phyloP scores from a whole-genome alignment of 1,139 yeast genomes.

The Wickerhamomyces sp. region DNA sequence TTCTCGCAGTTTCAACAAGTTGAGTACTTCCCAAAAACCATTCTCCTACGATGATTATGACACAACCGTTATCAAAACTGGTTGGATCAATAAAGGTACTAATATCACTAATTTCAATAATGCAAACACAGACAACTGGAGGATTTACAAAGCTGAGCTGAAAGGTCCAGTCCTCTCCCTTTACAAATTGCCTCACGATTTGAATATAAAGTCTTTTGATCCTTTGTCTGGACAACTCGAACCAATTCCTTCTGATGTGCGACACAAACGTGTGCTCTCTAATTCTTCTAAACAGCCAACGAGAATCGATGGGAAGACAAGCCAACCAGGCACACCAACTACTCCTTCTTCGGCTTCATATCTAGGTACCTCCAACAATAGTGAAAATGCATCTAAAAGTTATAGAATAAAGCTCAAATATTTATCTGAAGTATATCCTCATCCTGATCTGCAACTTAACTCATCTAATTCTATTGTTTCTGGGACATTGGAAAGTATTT shows the following conservation, averaged over 20 bases:
- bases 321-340: conserved; percentile 10
- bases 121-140: conserved; percentile 29
- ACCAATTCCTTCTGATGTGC: conserved; percentile 9
- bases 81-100: conserved; percentile 44
- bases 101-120: conserved; percentile 36
- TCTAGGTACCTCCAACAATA: neutral
- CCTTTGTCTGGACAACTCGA: conserved; percentile 23
- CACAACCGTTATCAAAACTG: conserved; percentile 33
- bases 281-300: conserved; percentile 16
- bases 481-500: conserved; percentile 64
- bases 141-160: conserved; percentile 56
- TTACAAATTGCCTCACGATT: conserved; percentile 48
- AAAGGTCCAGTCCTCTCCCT: conserved; percentile 58
- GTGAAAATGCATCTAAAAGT: conserved; percentile 4
- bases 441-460: conserved; percentile 65
- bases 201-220: conserved; percentile 46
- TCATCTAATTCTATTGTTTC: conserved; percentile 34
- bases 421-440: conserved; percentile 46
- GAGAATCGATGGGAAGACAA: conserved; percentile 10
- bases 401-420: conserved; percentile 26
- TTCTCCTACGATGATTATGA: conserved; percentile 33
- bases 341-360: conserved; percentile 5
- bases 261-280: conserved; percentile 24
- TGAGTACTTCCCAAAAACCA: conserved; percentile 14
- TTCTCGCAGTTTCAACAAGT: conserved; percentile 5